Base-by-base conservation (phyloP, 768 basidiomycete genomes). In the Infundibulicybe gibba region DNA sequence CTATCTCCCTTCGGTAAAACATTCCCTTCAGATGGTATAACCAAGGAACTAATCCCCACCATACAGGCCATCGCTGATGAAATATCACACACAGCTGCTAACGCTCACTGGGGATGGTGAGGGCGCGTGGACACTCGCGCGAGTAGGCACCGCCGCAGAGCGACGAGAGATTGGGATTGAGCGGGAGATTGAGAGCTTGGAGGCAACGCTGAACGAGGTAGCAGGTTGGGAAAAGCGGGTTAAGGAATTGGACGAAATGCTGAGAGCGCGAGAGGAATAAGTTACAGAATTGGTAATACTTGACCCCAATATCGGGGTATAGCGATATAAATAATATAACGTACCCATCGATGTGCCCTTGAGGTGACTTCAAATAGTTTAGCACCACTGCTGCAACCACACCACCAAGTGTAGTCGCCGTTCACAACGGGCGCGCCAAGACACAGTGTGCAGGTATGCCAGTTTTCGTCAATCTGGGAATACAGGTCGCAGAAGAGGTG, bases 11-110 rank as follows among this genome's bases (percentile, higher is more conserved):
- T 44, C 83, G 87, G 87, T 88, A 54, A 13, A 8, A 13, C 30
- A 19, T 21, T 40, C 20, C 9, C 16, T 14, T 13, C 19, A 11
- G 31, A 17, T 13, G 11, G 25, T 31, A 17, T 30, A 12, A 8
- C 11, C 38, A 32, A 10, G 35, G 39, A 32, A 16, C 19, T 47
- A 52, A 16, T 34, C 21, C 31, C 37, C 13, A 33, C 40, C 10
- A 25, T 51, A 45, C 52, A 85, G 94, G 11, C 94, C 93, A 0
- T 85, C 89, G 0, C 68, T 97, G 49, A 80, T 81, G 56, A 93
- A 89, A 61, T 94, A 97, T 61, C 95, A 98, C 64, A 88, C 81
- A 3, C 86, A 89, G 41, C 75, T 95, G 20, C 75, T 97, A 14
- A 89, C 88, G 0, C 71, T 97, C 12, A 67, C 73, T 6, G 91